Base-by-base conservation (phyloP, 805 yeast genomes). In the Candida patagonica region DNA sequence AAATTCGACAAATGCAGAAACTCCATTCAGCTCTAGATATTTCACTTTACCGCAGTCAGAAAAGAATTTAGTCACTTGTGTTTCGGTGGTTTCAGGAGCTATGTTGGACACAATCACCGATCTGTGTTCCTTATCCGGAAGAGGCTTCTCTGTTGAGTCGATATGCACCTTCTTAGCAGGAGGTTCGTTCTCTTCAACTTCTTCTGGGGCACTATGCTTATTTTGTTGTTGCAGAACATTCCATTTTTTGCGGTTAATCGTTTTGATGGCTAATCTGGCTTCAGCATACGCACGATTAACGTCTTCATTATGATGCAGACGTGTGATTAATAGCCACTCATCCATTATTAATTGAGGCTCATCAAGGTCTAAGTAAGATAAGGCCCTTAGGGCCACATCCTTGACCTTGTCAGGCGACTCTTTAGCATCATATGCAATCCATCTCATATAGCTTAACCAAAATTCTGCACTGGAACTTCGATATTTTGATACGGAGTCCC, bases 1-100 rank as follows among this genome's bases (percentile, higher is more conserved):
- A 47, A 81, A 76, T 49, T 82, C 94, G 1, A 84, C 51, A n/a
- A 70, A 62, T 0, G 85, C 86, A 16, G 27, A 17, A n/a, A 17
- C 12, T 7, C 8, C 12, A 8, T 30, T 15, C 0, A 60, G 31
- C 0, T 53, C 57, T 1, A 74, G 47, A 13, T 66, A 66, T 25
- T 57, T 51, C 3, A 78, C 66, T 0, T 45, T 52, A 1, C 92
- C 94, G 58, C 88, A 83, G 21, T 74, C 80, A 27, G 56, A 43
- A 52, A 84, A 80, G 38, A 73, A 68, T 1, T 52, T 48, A 2
- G 47, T 39, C 1, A 81, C 37, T 3, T 65, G 63, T 2, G 48
- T 42, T 37, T 72, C 72, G 7, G 66, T 60, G 2, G 60, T 54
- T 6, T 57, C 53, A 0, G 42, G 26, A 0, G 80, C 71, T 2